These are phyloP conservation scores for Ciborinia camelliae DNA, from an alignment of 2,329 filamentous ascomycete species.

Conservation along the genomic window DNA sequence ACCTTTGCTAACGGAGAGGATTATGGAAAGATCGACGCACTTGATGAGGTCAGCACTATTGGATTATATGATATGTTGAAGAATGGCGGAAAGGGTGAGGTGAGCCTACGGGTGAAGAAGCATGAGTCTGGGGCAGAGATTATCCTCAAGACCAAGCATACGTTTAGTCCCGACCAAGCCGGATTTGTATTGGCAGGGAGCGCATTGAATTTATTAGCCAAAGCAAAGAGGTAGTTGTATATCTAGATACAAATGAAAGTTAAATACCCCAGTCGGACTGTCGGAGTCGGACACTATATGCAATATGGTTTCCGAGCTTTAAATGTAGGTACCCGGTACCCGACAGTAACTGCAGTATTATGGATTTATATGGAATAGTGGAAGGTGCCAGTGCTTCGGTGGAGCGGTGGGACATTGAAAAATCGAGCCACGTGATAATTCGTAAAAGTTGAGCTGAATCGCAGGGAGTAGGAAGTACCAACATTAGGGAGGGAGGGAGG, in stretches of 20 bases:
- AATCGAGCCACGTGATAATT: too few species aligned
- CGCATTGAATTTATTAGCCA: conserved; percentile 84
- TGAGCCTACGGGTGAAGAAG: conserved; percentile 65
- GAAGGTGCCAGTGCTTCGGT: too few species aligned
- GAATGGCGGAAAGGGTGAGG: conserved; percentile 73
- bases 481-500: too few species aligned
- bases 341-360: too few species aligned
- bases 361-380: too few species aligned
- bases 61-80: conserved; percentile 79
- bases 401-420: too few species aligned
- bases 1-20: conserved; percentile 86
- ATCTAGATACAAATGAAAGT: not conserved
- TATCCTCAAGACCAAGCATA: conserved; percentile 76
- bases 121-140: conserved; percentile 59
- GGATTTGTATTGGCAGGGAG: conserved; percentile 90
- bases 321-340: not conserved
- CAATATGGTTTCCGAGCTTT: not conserved
- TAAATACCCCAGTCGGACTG: not conserved
- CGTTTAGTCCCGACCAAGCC: conserved; percentile 84
- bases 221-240: conserved; percentile 41
- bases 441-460: too few species aligned
- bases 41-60: conserved; percentile 78
- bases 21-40: conserved; percentile 78
- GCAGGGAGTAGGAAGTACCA: too few species aligned
- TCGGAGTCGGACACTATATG: too few species aligned